These are phyloP conservation scores for Skeletonema potamos DNA, from an alignment of 108 stramenopile species.

Conservation along the genomic window DNA sequence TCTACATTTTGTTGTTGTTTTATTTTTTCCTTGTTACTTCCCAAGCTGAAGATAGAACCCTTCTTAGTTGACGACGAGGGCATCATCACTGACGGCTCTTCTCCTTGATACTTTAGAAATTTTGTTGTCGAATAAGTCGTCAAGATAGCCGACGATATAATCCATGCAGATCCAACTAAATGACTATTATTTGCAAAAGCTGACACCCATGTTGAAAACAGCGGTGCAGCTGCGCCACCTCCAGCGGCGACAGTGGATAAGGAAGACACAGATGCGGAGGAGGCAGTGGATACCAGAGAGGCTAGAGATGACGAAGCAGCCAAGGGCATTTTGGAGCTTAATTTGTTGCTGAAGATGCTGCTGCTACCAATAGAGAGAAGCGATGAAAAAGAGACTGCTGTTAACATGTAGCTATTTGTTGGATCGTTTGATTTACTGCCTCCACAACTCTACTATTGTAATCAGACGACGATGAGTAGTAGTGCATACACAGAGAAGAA, in stretches of 20 bases:
- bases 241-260: constrained; percentile 6
- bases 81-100: background rate
- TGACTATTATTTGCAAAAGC: constrained; percentile 28
- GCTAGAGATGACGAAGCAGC: constrained; percentile 34
- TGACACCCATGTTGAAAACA: constrained; percentile 21
- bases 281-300: constrained; percentile 16
- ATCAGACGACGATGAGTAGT: too few species aligned
- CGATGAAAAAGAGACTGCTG: background rate
- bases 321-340: constrained; percentile 23
- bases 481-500: too few species aligned
- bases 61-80: background rate
- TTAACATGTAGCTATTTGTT: too few species aligned
- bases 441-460: too few species aligned
- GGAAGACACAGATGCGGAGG: constrained; percentile 3
- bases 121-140: constrained; percentile 78
- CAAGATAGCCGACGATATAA: constrained; percentile 65
- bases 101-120: constrained; percentile 62
- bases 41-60: background rate
- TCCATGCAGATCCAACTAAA: constrained; percentile 64
- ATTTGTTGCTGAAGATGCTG: constrained; percentile 2
- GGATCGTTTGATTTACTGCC: too few species aligned
- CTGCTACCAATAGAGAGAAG: background rate
- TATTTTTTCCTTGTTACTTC: background rate
- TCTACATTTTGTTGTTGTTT: background rate
- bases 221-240: constrained; percentile 9